Percentiles rank a stretch among this genome's conserved stretches.
phyloP scores from a whole-genome alignment of 805 yeast species.

The Saturnispora gosingensis region DNA sequence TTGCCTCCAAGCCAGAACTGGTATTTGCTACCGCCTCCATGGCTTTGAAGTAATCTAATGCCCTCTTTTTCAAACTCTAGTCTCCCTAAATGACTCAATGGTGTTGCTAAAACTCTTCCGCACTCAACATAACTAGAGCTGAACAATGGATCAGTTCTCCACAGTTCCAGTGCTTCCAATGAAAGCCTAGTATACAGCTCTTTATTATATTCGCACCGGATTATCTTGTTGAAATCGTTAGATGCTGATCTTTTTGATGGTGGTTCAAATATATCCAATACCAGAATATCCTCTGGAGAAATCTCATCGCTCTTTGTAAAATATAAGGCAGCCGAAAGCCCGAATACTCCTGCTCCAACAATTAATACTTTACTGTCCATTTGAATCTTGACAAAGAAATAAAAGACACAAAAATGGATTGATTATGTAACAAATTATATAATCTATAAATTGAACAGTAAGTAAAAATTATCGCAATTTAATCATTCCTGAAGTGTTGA shows the following conservation, averaged over 20 bases:
- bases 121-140: conserved; percentile 28
- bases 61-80: conserved; percentile 30
- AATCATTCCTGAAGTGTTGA: conserved; percentile 30
- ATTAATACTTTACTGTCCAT: conserved; percentile 9
- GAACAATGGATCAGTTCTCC: conserved; percentile 29
- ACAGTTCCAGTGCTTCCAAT: conserved; percentile 33
- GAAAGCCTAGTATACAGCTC: conserved; percentile 31
- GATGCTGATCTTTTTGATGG: conserved; percentile 42
- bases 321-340: conserved; percentile 34
- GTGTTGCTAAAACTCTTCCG: conserved; percentile 33
- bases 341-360: conserved; percentile 36
- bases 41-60: conserved; percentile 23
- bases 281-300: conserved; percentile 17
- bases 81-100: conserved; percentile 26
- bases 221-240: conserved; percentile 38
- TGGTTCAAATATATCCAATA: conserved; percentile 32
- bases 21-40: conserved; percentile 22
- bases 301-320: conserved; percentile 21
- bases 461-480: not conserved
- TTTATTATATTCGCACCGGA: conserved; percentile 38
- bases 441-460: not conserved
- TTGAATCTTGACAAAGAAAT: not conserved
- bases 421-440: not conserved
- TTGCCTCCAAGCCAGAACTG: conserved; percentile 23
- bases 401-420: not conserved